These are phyloP conservation scores for Dendrobium nobile DNA, from an alignment of 106 monocot genomes.

Conservation along the genomic window DNA sequence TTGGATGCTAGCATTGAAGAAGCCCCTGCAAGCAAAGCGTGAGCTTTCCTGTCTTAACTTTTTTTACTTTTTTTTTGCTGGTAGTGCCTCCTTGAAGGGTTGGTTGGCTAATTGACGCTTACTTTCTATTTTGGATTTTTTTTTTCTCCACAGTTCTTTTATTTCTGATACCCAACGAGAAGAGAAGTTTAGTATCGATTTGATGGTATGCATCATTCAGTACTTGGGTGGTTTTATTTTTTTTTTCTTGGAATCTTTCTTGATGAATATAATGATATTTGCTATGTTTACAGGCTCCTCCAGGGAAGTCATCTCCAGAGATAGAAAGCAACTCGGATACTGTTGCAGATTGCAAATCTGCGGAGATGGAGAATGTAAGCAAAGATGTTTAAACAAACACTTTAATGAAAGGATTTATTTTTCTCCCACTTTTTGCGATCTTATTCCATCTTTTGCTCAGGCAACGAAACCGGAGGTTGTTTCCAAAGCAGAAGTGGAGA, in stretches of 20 bases:
- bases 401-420: background rate
- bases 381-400: background rate
- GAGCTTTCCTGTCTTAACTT: constrained; percentile 15
- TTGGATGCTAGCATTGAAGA: constrained; percentile 31
- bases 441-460: constrained; percentile 15
- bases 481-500: constrained; percentile 28
- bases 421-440: constrained; percentile 2
- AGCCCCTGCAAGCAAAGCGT: constrained; percentile 35
- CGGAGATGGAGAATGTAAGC: constrained; percentile 57
- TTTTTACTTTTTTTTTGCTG: constrained; percentile 5
- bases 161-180: constrained; percentile 30
- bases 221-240: constrained; percentile 7
- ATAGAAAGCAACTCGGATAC: constrained; percentile 30
- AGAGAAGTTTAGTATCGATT: constrained; percentile 78
- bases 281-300: constrained; percentile 51
- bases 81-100: background rate
- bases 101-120: background rate
- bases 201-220: constrained; percentile 54
- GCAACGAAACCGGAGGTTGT: constrained; percentile 10
- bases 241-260: background rate
- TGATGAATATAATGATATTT: background rate
- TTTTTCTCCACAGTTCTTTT: constrained; percentile 24
- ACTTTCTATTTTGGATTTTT: background rate
- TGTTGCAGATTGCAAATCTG: constrained; percentile 21
- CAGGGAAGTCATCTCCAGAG: constrained; percentile 69